These are phyloP conservation scores for Fusarium sp. DNA, from an alignment of 2,329 filamentous ascomycete genomes.

Conservation along the genomic window DNA sequence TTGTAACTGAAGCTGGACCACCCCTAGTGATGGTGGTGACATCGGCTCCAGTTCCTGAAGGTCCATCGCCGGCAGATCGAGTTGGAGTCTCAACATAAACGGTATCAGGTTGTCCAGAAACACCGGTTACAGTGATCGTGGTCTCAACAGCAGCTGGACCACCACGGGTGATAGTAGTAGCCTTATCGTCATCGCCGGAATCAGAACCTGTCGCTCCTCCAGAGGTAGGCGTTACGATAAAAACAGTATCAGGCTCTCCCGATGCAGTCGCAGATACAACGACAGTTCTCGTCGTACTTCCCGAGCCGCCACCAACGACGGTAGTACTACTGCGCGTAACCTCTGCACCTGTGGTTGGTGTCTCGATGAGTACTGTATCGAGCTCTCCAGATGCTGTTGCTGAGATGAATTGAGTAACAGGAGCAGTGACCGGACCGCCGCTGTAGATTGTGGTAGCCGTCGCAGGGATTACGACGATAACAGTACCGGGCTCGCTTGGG, in stretches of 20 bases:
- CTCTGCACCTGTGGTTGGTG: not conserved
- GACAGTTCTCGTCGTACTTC: not conserved
- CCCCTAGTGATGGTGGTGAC: not conserved
- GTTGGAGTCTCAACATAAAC: constrained; percentile 7
- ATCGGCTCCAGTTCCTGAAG: not conserved
- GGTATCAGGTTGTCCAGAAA: not conserved
- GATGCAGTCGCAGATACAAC: not conserved
- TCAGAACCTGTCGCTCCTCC: not conserved
- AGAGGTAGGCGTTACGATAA: constrained; percentile 11
- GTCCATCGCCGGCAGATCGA: not conserved
- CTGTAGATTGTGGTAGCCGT: constrained; percentile 7
- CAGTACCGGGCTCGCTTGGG: not conserved
- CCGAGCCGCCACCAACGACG: constrained; percentile 1
- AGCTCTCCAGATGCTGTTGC: constrained; percentile 10
- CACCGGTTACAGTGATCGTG: not conserved
- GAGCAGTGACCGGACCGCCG: constrained; percentile 10
- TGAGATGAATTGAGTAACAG: not conserved
- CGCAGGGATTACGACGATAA: not conserved
- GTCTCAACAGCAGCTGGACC: not conserved
- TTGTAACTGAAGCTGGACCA: not conserved
- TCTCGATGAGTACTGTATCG: constrained; percentile 19
- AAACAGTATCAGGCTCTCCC: constrained; percentile 10
- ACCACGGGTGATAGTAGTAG: not conserved
- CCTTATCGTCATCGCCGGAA: not conserved
- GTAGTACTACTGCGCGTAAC: not conserved